Base-by-base conservation (phyloP, 352 stramenopile species). In the Phytophthora foliorum region DNA sequence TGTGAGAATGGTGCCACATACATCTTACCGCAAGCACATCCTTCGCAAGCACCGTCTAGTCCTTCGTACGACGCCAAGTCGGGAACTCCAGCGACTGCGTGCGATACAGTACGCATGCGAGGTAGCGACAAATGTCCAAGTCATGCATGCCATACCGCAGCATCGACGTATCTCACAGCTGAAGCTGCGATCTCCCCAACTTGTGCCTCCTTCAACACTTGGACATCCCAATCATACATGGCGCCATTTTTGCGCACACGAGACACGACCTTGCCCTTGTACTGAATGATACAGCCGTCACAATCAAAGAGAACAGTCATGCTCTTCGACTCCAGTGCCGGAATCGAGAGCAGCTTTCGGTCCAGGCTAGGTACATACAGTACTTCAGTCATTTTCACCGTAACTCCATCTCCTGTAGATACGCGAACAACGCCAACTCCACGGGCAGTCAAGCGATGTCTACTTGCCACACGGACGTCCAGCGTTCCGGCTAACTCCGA, bases 1-100 rank as follows among this genome's bases (percentile, higher is more conserved):
- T 68, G 49, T 0, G 38, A 41, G 34, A 74, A 71, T 4, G 39
- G 46, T 13, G 8, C 25, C 0, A 32, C 42, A 1, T 36, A 14
- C 27, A 68, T 68, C 21, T 80, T 80, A 3, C 57, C 56, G 25
- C 53, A 59, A 1, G 58, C 66, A 39, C 68, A 80, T 0, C 53
- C 61, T 24, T 65, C 57, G 31, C 72, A 76, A 13, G 39, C 39
- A 4, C 36, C 49, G 6, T 21, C 25, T 2, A 69, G 29, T 22
- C 8, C 22, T 24, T 38, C 17, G 27, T 61, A 19, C 10, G 48
- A 34, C 6, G 8, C 4, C 24, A 56, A 1, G 14, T 27, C 13
- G 4, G 44, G 51, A 36, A 76, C 34, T 25, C 59, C 51, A 27
- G 22, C 14, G 22, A 56, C 34, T 0, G 24, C 4, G 2, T 22